Conservation (phyloP, 2,329 filamentous ascomycete genomes). For the Colletotrichum scovillei region DNA sequence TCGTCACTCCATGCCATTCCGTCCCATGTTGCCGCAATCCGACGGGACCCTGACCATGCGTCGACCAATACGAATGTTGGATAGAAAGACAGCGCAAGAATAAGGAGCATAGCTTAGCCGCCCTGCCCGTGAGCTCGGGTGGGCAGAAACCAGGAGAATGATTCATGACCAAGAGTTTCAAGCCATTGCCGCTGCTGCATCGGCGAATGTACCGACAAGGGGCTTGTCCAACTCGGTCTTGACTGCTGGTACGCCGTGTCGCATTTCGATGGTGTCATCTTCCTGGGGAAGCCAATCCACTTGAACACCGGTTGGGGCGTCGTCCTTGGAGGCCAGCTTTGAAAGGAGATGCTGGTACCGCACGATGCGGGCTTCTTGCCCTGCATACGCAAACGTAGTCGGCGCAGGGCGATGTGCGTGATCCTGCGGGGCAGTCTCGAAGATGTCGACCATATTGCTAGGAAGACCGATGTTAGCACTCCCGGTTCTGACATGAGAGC, state of each 20-base stretch:
- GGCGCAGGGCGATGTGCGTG: constrained; percentile 47
- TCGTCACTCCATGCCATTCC: constrained; percentile 29
- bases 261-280: constrained; percentile 60
- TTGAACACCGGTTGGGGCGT: constrained; percentile 54
- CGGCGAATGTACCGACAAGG: constrained; percentile 70
- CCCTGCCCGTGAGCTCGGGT: neutral
- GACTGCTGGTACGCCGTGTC: constrained; percentile 50
- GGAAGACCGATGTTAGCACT: constrained; percentile 34
- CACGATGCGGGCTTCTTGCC: constrained; percentile 65
- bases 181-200: constrained; percentile 66
- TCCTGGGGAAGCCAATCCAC: constrained; percentile 66
- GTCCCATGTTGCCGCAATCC: constrained; percentile 31
- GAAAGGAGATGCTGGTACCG: constrained; percentile 72
- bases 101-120: constrained; percentile 3
- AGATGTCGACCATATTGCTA: constrained; percentile 76
- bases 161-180: constrained; percentile 37
- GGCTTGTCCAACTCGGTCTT: constrained; percentile 54
- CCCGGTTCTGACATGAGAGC: constrained; percentile 21
- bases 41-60: constrained; percentile 16
- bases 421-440: constrained; percentile 70
- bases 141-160: constrained; percentile 4
- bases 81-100: constrained; percentile 1
- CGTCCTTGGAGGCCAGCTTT: constrained; percentile 63
- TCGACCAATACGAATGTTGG: constrained; percentile 20
- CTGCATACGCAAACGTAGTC: constrained; percentile 60